A percentile compares a stretch with the other conserved stretches of the same genome.
These are phyloP conservation scores for Leptomonas pyrrhocoris DNA, from an alignment of 208 protist genomes.

Conservation along the genomic window DNA sequence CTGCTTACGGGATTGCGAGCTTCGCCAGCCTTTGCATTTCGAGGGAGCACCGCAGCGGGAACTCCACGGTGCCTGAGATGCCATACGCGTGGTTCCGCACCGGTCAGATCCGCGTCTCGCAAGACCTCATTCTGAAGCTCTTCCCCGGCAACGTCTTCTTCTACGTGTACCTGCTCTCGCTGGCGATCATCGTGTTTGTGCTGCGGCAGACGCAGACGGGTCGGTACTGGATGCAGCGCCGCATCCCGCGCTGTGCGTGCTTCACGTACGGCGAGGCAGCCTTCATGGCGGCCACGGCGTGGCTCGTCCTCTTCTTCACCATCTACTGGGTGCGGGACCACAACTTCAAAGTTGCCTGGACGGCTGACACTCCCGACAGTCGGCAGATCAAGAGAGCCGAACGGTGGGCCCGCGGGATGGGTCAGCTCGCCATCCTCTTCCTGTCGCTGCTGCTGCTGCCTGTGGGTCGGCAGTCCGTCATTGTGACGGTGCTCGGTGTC, in stretches of 20 bases:
- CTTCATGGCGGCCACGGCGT: conserved; percentile 35
- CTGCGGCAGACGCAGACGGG: conserved; percentile 33
- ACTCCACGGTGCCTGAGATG: conserved; percentile 45
- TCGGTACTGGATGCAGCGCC: conserved; percentile 30
- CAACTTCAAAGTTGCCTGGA: conserved; percentile 53
- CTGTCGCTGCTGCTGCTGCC: conserved; percentile 65
- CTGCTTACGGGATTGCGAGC: conserved; percentile 29
- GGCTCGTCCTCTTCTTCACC: conserved; percentile 47
- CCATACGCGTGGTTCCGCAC: conserved; percentile 52
- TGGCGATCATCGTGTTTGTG: conserved; percentile 31
- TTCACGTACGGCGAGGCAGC: conserved; percentile 38
- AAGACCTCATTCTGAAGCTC: conserved; percentile 49
- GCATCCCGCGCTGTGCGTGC: conserved; percentile 18
- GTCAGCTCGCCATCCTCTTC: conserved; percentile 63
- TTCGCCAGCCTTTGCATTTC: conserved; percentile 19
- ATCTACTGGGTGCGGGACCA: conserved; percentile 71
- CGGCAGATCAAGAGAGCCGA: conserved; percentile 32
- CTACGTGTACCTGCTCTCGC: conserved; percentile 46
- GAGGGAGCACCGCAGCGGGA: conserved; percentile 1
- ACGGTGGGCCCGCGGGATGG: conserved; percentile 46
- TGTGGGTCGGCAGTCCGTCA: conserved; percentile 49
- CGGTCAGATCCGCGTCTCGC: conserved; percentile 31
- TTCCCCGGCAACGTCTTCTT: conserved; percentile 75
- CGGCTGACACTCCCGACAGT: background rate
- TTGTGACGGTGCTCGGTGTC: conserved; percentile 50